Conservation (phyloP, 495 filamentous ascomycete genomes). For the Lasiosphaeria ovina region DNA sequence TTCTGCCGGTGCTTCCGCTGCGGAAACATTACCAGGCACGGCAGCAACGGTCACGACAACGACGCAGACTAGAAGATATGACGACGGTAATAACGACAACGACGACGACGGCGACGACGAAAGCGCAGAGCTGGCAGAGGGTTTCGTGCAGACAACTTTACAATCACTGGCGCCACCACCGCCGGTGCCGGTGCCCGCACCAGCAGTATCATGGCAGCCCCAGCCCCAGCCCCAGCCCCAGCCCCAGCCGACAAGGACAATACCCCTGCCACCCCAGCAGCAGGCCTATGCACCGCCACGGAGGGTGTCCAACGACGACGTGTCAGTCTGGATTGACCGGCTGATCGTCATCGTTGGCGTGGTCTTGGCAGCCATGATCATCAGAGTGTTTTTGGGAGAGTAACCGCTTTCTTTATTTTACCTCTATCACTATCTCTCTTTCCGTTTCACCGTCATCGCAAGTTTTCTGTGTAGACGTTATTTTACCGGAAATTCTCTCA, state of each 20-base stretch:
- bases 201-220: constrained; percentile 25
- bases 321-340: constrained; percentile 61
- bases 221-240: constrained; percentile 34
- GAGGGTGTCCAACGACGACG: constrained; percentile 24
- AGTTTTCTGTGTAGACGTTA: too few relatives aligned
- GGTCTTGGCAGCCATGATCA: constrained; percentile 49
- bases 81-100: too few relatives aligned
- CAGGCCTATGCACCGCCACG: neutral
- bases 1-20: neutral
- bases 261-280: constrained; percentile 27
- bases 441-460: neutral
- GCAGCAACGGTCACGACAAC: too few relatives aligned
- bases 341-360: constrained; percentile 54
- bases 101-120: constrained; percentile 30
- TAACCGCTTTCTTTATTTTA: constrained; percentile 8
- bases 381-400: constrained; percentile 37
- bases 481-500: too few relatives aligned
- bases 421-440: neutral
- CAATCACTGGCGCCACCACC: constrained; percentile 14
- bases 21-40: constrained; percentile 2
- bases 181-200: constrained; percentile 12
- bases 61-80: too few relatives aligned
- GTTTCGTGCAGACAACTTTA: constrained; percentile 47
- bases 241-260: constrained; percentile 37
- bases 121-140: constrained; percentile 45